These are phyloP conservation scores for Astrephomene gubernaculifera DNA, from an alignment of 139 green algal species.

Conservation along the genomic window DNA sequence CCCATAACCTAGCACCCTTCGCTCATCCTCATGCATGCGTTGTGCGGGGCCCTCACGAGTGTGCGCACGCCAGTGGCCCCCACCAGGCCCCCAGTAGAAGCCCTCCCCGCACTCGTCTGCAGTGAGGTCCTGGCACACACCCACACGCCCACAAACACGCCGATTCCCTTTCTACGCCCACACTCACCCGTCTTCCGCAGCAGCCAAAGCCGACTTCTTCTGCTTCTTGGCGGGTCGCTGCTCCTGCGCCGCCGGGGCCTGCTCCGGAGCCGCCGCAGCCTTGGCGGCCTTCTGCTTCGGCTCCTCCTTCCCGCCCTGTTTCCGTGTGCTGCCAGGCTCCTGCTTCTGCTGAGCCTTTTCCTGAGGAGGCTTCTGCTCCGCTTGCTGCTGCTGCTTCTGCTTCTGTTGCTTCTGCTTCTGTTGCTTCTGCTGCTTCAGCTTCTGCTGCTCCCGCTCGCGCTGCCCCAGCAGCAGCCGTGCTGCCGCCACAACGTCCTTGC, in stretches of 20 bases:
- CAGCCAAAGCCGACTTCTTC: neutral
- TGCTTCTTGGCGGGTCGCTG: neutral
- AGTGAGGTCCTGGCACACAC: too few species aligned
- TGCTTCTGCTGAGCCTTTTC: conserved; percentile 1
- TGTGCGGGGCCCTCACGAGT: too few species aligned
- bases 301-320: neutral
- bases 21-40: too few species aligned
- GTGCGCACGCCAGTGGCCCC: too few species aligned
- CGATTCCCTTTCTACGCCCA: too few species aligned
- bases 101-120: too few species aligned
- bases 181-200: too few species aligned
- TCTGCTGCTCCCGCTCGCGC: neutral
- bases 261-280: neutral
- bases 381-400: neutral
- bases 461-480: neutral
- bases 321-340: neutral
- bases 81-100: too few species aligned
- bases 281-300: neutral
- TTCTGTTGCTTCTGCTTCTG: neutral
- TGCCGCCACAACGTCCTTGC: conserved; percentile 12
- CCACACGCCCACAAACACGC: too few species aligned
- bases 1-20: too few species aligned
- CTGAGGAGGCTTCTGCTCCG: too few species aligned
- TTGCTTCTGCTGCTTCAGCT: neutral
- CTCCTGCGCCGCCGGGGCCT: neutral